Evolutionary conservation across 805 yeast species (phyloP).

Genomic region (Saccharomycopsis synnaedendra): DNA sequence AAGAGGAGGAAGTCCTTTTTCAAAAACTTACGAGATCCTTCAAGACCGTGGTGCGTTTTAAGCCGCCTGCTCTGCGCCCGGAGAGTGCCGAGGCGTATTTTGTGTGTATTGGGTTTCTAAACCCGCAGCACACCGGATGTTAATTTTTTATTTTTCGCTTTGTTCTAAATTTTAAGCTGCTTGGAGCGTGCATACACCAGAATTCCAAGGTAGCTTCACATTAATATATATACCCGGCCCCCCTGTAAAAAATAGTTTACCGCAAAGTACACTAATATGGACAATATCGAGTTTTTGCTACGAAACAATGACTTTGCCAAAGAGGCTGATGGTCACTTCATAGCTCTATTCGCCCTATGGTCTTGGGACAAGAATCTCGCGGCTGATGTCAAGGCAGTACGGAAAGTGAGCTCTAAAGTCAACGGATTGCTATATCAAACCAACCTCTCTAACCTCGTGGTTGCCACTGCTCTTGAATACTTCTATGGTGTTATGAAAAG

Average conservation of each 20-base stretch:
- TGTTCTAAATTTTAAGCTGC: background rate
- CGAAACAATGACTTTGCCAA: too few relatives aligned
- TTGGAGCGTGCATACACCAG: background rate
- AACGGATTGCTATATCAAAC: constrained; percentile 13
- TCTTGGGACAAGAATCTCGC: background rate
- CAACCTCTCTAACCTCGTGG: constrained; percentile 9
- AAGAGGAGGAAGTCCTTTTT: constrained; percentile 61
- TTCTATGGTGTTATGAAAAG: background rate
- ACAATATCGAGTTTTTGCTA: too few relatives aligned
- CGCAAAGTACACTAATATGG: too few relatives aligned
- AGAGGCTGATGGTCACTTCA: too few relatives aligned
- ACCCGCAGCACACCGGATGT: background rate
- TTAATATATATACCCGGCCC: too few relatives aligned
- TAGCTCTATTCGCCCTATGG: too few relatives aligned
- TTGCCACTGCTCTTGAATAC: constrained; percentile 9
- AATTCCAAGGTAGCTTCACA: too few relatives aligned
- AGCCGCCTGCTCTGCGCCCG: constrained; percentile 71
- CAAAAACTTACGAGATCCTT: constrained; percentile 47
- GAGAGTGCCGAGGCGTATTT: constrained; percentile 81
- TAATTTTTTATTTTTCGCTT: background rate
- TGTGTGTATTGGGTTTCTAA: constrained; percentile 38
- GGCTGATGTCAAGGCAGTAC: background rate
- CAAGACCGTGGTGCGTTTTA: constrained; percentile 49
- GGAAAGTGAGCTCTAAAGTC: constrained; percentile 5
- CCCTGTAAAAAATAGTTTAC: too few relatives aligned